Percentiles rank a stretch among this genome's conserved stretches.
Evolutionary conservation across 495 filamentous ascomycete species (phyloP).

Genomic region (Staphylotrichum longicolle): DNA sequence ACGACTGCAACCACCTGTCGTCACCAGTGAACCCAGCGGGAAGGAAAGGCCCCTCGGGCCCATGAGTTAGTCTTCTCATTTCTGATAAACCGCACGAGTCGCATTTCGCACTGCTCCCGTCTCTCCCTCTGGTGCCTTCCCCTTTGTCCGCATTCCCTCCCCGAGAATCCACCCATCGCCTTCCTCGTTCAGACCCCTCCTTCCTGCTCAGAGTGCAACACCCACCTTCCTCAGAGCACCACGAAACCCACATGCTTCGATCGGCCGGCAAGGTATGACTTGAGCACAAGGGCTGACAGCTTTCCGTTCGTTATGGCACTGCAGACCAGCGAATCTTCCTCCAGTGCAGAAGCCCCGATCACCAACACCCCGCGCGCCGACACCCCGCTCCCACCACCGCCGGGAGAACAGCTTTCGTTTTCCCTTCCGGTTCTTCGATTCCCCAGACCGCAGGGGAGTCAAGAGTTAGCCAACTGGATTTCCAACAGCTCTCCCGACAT

Average conservation of each 20-base stretch:
- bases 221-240: neutral
- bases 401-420: slow-evolving; percentile 25
- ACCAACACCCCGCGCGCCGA: slow-evolving; percentile 11
- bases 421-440: slow-evolving; percentile 48
- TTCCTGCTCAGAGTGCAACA: slow-evolving; percentile 3
- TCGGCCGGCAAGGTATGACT: slow-evolving; percentile 39
- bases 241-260: neutral
- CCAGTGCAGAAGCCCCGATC: neutral
- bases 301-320: slow-evolving; percentile 47
- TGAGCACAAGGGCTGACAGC: slow-evolving; percentile 32
- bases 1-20: slow-evolving; percentile 1
- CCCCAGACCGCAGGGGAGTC: slow-evolving; percentile 48
- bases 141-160: neutral
- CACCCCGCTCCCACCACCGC: slow-evolving; percentile 8
- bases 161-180: neutral
- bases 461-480: slow-evolving; percentile 52
- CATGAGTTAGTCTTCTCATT: slow-evolving; percentile 16
- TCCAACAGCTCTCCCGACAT: slow-evolving; percentile 50
- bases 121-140: slow-evolving; percentile 11
- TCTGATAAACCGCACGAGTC: slow-evolving; percentile 1
- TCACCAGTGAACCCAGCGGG: too few species aligned
- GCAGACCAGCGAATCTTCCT: slow-evolving; percentile 26
- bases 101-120: neutral
- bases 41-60: slow-evolving; percentile 1
- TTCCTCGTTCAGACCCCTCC: slow-evolving; percentile 12